These are phyloP conservation scores for Laguncularia racemosa DNA, from an alignment of 345 rosid genomes.

Conservation along the genomic window DNA sequence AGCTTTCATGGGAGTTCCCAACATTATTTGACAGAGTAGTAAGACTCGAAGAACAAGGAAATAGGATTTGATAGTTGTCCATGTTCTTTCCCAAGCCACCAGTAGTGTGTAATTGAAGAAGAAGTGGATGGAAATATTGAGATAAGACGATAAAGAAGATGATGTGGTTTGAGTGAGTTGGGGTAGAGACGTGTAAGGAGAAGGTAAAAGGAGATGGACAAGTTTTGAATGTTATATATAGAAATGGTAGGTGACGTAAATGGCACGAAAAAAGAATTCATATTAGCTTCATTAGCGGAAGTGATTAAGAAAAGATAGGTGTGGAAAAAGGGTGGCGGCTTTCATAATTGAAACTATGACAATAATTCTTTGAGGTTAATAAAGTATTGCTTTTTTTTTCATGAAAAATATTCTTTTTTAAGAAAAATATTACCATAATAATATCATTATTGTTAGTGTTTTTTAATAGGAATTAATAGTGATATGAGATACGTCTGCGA, in stretches of 20 bases:
- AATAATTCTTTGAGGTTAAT: too few species aligned
- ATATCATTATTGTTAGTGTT: too few species aligned
- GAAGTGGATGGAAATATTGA: neutral
- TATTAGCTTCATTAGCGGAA: slow-evolving; percentile 6
- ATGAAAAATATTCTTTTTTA: too few species aligned
- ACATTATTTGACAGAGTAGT: neutral
- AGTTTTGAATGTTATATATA: slow-evolving; percentile 3
- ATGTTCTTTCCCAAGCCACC: neutral
- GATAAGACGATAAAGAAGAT: slow-evolving; percentile 1
- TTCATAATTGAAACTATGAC: slow-evolving; percentile 2
- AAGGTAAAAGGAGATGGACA: neutral
- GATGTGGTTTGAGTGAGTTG: neutral
- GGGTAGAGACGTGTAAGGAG: neutral
- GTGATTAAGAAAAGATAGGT: neutral
- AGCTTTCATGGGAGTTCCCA: neutral
- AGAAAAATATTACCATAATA: too few species aligned
- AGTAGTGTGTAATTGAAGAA: neutral
- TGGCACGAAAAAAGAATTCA: slow-evolving; percentile 1
- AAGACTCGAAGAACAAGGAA: slow-evolving; percentile 4
- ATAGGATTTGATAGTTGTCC: slow-evolving; percentile 7
- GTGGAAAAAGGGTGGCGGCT: slow-evolving; percentile 11
- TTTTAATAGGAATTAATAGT: too few species aligned
- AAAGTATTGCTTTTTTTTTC: too few species aligned
- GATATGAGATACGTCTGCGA: too few species aligned
- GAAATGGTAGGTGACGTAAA: neutral